phyloP scores from a whole-genome alignment of 2,329 filamentous ascomycete genomes.

The Macrophomina tecta region DNA sequence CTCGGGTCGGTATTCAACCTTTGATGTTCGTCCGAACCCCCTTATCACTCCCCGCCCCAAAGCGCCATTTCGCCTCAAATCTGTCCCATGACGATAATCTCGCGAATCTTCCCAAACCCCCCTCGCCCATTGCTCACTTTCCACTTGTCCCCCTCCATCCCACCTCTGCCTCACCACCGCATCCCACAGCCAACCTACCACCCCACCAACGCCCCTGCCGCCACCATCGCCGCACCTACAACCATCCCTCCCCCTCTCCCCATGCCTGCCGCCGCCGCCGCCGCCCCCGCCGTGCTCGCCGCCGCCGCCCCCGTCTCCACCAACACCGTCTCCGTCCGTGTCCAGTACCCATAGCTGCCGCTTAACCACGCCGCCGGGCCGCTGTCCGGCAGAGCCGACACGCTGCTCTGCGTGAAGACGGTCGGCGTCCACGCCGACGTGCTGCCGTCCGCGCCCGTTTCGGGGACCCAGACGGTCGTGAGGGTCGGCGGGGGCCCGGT shows the following conservation, averaged over 20 bases:
- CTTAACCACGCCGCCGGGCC: background rate
- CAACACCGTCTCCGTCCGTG: background rate
- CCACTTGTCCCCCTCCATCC: background rate
- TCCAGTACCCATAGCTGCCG: background rate
- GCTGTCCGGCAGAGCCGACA: background rate
- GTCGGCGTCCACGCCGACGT: constrained; percentile 5
- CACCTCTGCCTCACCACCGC: background rate
- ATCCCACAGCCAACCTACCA: background rate
- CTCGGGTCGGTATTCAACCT: too few species aligned
- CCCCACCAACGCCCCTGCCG: background rate
- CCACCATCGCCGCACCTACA: background rate
- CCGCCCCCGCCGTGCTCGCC: background rate
- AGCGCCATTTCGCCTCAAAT: background rate
- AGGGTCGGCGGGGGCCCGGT: background rate
- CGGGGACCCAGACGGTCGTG: constrained; percentile 1
- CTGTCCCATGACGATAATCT: background rate
- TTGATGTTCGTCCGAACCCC: too few species aligned
- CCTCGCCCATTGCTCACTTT: background rate
- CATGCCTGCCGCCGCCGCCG: background rate
- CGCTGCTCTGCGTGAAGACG: background rate
- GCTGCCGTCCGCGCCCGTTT: background rate
- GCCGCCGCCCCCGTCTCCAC: background rate
- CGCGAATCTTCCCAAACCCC: background rate
- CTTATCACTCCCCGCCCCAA: background rate
- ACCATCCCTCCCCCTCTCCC: background rate